Conservation (phyloP, 208 protist genomes). For the Strigomonas culicis region DNA sequence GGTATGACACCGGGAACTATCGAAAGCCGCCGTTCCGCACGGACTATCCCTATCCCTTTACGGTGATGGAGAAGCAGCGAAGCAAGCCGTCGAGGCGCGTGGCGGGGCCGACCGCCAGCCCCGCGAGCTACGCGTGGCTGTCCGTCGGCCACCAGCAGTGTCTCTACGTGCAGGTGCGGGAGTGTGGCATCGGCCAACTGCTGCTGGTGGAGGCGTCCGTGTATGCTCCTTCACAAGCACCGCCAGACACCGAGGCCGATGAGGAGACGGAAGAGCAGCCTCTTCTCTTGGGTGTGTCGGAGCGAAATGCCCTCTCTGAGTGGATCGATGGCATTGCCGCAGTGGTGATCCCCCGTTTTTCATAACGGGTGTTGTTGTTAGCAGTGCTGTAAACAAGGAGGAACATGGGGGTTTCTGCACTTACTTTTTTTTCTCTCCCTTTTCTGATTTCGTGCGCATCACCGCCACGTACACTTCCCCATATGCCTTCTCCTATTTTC, state of each 20-base stretch:
- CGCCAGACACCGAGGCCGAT: constrained; percentile 1
- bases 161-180: constrained; percentile 33
- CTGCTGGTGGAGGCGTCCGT: constrained; percentile 37
- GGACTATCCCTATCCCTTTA: neutral
- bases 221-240: neutral
- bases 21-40: constrained; percentile 14
- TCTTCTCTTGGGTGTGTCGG: constrained; percentile 2
- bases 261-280: neutral
- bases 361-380: neutral
- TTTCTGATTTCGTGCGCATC: neutral
- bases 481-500: neutral
- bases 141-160: constrained; percentile 19
- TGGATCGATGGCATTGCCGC: constrained; percentile 31
- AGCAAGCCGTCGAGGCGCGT: neutral
- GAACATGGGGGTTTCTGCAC: too few species aligned
- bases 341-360: constrained; percentile 7
- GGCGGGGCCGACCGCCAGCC: too few species aligned
- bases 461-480: neutral
- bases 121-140: constrained; percentile 44
- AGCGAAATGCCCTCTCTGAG: constrained; percentile 24
- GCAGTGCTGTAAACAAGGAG: too few species aligned
- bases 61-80: constrained; percentile 20
- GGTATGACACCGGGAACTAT: constrained; percentile 50
- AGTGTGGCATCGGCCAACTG: constrained; percentile 56
- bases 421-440: neutral